Evolutionary conservation across 139 green algal species (phyloP).

Genomic region (Spirogloea muscicola): DNA sequence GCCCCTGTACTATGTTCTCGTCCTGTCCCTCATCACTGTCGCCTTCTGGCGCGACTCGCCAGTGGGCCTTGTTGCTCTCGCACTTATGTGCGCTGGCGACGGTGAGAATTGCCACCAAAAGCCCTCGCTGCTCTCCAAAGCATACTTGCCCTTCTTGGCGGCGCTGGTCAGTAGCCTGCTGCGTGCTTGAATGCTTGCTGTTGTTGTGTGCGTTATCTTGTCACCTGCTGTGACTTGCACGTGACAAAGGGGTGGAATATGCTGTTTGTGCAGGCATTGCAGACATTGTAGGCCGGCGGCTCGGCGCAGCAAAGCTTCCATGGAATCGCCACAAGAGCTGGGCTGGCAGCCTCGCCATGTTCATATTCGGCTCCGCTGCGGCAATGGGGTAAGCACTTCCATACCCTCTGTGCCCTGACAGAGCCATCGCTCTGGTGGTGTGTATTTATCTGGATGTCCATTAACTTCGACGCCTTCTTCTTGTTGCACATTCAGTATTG

Average conservation of each 20-base stretch:
- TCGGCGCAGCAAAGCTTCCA: conserved; percentile 60
- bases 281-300: conserved; percentile 83
- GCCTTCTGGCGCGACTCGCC: conserved; percentile 73
- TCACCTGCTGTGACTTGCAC: too few species aligned
- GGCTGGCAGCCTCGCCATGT: conserved; percentile 83
- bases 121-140: neutral
- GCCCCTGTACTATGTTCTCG: conserved; percentile 80
- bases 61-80: conserved; percentile 40
- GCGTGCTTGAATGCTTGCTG: too few species aligned
- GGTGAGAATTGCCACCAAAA: too few species aligned
- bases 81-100: conserved; percentile 75
- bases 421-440: too few species aligned
- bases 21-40: conserved; percentile 64
- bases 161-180: too few species aligned
- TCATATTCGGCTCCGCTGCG: conserved; percentile 34
- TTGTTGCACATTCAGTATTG: too few species aligned
- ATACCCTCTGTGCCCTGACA: too few species aligned
- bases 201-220: too few species aligned
- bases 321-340: conserved; percentile 83
- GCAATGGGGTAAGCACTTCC: conserved; percentile 22
- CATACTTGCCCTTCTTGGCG: too few species aligned
- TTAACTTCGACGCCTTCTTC: too few species aligned
- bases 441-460: too few species aligned
- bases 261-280: conserved; percentile 69
- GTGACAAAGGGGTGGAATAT: too few species aligned